Evolutionary conservation across 140 eudicot genomes (phyloP).

Genomic region (Oenanthe javanica): DNA sequence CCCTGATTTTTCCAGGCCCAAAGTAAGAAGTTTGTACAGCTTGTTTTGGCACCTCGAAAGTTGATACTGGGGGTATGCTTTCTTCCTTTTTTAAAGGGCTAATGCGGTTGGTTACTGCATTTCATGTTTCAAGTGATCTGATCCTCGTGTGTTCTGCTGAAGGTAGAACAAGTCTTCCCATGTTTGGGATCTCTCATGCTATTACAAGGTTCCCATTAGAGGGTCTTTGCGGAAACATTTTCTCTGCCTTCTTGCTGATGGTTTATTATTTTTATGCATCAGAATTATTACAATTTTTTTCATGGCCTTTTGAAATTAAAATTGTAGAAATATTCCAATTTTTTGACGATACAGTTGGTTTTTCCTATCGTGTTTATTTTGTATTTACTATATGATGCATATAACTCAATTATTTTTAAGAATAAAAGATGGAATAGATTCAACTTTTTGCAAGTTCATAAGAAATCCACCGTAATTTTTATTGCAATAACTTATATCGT

Average conservation of each 20-base stretch:
- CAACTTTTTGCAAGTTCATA: background rate
- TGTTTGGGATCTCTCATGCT: background rate
- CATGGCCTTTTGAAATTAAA: too few relatives aligned
- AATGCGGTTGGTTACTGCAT: constrained; percentile 4
- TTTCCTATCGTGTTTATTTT: background rate
- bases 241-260: background rate
- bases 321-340: too few relatives aligned
- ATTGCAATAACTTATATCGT: background rate
- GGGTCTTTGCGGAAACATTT: background rate
- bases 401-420: background rate
- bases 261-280: background rate
- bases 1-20: constrained; percentile 63
- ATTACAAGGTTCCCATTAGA: background rate
- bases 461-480: background rate
- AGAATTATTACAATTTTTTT: too few relatives aligned
- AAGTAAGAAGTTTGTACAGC: constrained; percentile 40
- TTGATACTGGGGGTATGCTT: constrained; percentile 32
- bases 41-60: constrained; percentile 32
- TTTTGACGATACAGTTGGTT: background rate
- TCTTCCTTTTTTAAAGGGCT: constrained; percentile 14
- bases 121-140: background rate
- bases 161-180: background rate
- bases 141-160: constrained; percentile 7
- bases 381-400: background rate
- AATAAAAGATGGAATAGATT: background rate